phyloP scores from a whole-genome alignment of 495 filamentous ascomycete species.

The Talaromyces nanjingensis region DNA sequence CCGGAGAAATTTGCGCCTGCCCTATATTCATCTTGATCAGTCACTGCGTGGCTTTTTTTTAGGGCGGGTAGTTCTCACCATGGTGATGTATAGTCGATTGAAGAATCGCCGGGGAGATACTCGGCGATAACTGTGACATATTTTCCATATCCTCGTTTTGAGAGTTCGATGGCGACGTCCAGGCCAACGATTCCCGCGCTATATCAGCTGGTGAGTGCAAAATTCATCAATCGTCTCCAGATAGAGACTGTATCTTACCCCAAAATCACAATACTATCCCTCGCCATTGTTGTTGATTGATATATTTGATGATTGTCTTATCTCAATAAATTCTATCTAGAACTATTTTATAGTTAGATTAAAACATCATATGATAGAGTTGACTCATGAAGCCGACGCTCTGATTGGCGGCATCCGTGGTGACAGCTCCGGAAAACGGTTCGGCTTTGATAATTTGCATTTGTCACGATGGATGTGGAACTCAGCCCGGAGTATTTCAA shows the following conservation, averaged over 20 bases:
- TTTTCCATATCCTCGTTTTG: constrained; percentile 19
- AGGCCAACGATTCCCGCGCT: constrained; percentile 30
- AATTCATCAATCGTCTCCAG: not conserved
- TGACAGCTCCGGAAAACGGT: not conserved
- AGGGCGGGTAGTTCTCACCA: constrained; percentile 16
- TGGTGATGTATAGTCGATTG: constrained; percentile 24
- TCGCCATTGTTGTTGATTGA: constrained; percentile 9
- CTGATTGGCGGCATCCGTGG: constrained; percentile 17
- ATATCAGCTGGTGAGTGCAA: too few species aligned
- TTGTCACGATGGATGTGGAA: not conserved
- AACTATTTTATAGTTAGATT: not conserved
- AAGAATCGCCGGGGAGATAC: constrained; percentile 24
- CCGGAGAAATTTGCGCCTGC: constrained; percentile 29
- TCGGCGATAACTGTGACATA: constrained; percentile 24
- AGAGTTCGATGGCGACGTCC: constrained; percentile 25
- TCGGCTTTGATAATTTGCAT: not conserved
- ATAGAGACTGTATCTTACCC: constrained; percentile 9
- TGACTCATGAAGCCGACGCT: not conserved
- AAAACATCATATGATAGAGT: not conserved
- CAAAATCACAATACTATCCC: constrained; percentile 15
- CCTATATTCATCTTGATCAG: constrained; percentile 11
- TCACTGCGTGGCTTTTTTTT: not conserved
- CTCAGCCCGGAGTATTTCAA: not conserved
- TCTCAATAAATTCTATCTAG: not conserved
- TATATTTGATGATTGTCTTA: not conserved